Conservation (phyloP, 2,329 filamentous ascomycete species). For the Nemania sp. region DNA sequence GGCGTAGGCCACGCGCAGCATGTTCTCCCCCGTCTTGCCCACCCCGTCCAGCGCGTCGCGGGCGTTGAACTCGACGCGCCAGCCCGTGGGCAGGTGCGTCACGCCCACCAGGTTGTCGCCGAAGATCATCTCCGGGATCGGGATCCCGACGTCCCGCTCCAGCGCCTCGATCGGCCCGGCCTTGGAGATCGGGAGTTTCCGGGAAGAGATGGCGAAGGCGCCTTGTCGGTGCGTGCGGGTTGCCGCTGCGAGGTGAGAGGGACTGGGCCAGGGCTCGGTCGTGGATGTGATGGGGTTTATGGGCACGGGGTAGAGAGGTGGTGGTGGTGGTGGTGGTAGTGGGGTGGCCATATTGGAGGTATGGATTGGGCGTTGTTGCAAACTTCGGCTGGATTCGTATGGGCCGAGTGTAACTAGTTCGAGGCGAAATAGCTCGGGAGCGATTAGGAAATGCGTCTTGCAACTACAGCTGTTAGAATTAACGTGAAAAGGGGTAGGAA, state of each 20-base stretch:
- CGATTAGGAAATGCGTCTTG: not conserved
- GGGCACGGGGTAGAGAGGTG: not conserved
- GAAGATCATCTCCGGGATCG: slow-evolving; percentile 98
- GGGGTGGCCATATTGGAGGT: slow-evolving; percentile 1
- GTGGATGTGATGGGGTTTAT: slow-evolving; percentile 45
- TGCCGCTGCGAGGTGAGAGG: slow-evolving; percentile 62
- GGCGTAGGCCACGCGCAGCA: slow-evolving; percentile 95
- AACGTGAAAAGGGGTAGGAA: not conserved
- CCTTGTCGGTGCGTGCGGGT: slow-evolving; percentile 70
- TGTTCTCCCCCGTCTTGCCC: slow-evolving; percentile 90
- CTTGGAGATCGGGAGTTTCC: slow-evolving; percentile 95
- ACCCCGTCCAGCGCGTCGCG: slow-evolving; percentile 89
- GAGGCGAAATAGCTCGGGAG: not conserved
- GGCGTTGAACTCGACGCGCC: slow-evolving; percentile 84
- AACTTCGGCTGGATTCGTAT: not conserved
- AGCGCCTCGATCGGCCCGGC: slow-evolving; percentile 89
- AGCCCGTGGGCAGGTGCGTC: slow-evolving; percentile 78
- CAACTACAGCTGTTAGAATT: not conserved
- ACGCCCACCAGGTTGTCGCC: slow-evolving; percentile 90
- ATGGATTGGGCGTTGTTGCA: not conserved
- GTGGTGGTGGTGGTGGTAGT: not conserved
- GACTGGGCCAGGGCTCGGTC: slow-evolving; percentile 67
- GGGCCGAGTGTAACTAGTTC: not conserved
- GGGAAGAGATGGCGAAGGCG: slow-evolving; percentile 80
- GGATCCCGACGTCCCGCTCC: slow-evolving; percentile 81